Conservation (phyloP, 805 yeast genomes). For the Wickerhamiella galacta region DNA sequence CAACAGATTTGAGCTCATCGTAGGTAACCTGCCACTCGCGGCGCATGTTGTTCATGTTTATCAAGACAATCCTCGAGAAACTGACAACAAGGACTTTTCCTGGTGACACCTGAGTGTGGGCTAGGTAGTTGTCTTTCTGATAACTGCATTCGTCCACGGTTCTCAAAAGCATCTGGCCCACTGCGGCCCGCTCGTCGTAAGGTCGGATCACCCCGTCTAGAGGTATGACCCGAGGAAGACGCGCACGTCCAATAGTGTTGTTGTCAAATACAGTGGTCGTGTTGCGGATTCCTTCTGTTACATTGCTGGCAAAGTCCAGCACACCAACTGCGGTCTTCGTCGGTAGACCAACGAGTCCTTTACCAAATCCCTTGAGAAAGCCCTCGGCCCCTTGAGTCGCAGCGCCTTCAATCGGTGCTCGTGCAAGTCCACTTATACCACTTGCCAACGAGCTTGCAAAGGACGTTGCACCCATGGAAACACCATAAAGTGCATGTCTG, state of each 20-base stretch:
- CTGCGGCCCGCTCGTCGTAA: slow-evolving; percentile 66
- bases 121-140: slow-evolving; percentile 58
- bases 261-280: slow-evolving; percentile 69
- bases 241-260: slow-evolving; percentile 57
- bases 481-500: slow-evolving; percentile 68
- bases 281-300: slow-evolving; percentile 84
- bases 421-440: slow-evolving; percentile 79
- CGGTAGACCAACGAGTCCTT: slow-evolving; percentile 88
- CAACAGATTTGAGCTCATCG: slow-evolving; percentile 48
- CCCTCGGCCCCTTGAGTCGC: slow-evolving; percentile 80
- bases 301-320: slow-evolving; percentile 79
- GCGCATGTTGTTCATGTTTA: slow-evolving; percentile 42
- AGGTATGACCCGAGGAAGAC: slow-evolving; percentile 65
- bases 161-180: slow-evolving; percentile 88
- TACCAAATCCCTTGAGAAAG: slow-evolving; percentile 83
- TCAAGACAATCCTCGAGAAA: slow-evolving; percentile 47
- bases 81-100: slow-evolving; percentile 67
- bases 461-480: slow-evolving; percentile 75
- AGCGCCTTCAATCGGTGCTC: slow-evolving; percentile 84
- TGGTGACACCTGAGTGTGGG: slow-evolving; percentile 73
- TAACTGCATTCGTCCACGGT: slow-evolving; percentile 65
- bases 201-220: slow-evolving; percentile 60
- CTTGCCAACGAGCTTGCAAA: slow-evolving; percentile 73
- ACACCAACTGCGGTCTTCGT: slow-evolving; percentile 93
- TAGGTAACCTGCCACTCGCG: slow-evolving; percentile 59